Evolutionary conservation across 192 early-diverging fungal species (phyloP).

Genomic region (Gryganskiella cystojenkinii): DNA sequence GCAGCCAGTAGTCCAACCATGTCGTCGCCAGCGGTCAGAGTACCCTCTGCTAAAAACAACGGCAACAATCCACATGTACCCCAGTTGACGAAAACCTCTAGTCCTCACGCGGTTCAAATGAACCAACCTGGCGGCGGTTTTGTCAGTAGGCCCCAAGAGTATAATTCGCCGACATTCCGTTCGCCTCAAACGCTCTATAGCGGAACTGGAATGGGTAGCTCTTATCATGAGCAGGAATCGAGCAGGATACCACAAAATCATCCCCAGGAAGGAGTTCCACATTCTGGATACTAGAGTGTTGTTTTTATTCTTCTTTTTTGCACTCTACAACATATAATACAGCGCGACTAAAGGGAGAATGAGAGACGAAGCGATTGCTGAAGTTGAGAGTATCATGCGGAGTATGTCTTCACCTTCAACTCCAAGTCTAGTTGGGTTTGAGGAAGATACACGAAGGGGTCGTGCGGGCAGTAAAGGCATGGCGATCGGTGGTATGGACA

Average conservation of each 20-base stretch:
- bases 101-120: constrained; percentile 3
- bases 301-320: too few relatives aligned
- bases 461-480: not conserved
- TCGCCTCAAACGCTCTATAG: constrained; percentile 1
- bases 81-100: not conserved
- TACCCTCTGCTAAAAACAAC: not conserved
- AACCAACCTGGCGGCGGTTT: not conserved
- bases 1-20: not conserved
- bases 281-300: too few relatives aligned
- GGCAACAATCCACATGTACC: not conserved
- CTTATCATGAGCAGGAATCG: constrained; percentile 12
- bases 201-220: not conserved
- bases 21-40: not conserved
- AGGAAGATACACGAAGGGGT: too few relatives aligned
- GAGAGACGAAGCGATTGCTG: too few relatives aligned
- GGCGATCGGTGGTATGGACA: too few relatives aligned
- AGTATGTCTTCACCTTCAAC: not conserved
- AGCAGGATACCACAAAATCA: constrained; percentile 8
- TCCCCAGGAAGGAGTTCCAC: constrained; percentile 5
- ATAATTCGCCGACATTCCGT: constrained; percentile 1
- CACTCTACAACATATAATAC: too few relatives aligned
- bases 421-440: not conserved
- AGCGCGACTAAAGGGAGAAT: too few relatives aligned
- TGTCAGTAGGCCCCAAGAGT: constrained; percentile 5
- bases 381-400: too few relatives aligned